These are phyloP conservation scores for Sutorius australiensis DNA, from an alignment of 768 basidiomycete genomes.

Conservation along the genomic window DNA sequence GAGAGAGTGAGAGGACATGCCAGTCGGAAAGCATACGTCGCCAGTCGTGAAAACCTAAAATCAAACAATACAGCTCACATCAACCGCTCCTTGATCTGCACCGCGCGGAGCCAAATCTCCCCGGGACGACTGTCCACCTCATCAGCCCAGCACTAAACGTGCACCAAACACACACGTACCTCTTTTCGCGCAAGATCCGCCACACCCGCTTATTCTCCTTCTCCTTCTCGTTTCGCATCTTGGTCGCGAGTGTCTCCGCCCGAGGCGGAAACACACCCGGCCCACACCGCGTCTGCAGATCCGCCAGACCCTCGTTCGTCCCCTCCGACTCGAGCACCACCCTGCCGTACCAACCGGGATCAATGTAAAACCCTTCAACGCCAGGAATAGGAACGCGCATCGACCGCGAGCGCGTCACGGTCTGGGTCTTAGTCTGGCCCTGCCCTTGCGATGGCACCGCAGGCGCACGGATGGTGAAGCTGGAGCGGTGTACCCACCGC, in stretches of 20 bases:
- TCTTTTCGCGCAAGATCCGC: constrained; percentile 73
- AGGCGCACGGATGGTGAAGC: constrained; percentile 61
- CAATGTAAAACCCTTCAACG: constrained; percentile 53
- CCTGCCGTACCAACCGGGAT: constrained; percentile 79
- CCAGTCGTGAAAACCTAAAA: no score
- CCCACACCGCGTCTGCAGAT: constrained; percentile 72
- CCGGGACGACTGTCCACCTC: constrained; percentile 18
- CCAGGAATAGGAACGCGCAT: constrained; percentile 50
- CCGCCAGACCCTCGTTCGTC: constrained; percentile 78
- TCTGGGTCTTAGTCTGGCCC: constrained; percentile 1
- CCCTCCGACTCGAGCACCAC: constrained; percentile 84
- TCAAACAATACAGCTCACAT: constrained; percentile 30
- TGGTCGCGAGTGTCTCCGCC: constrained; percentile 35
- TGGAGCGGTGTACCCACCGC: constrained; percentile 80
- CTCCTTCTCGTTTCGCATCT: constrained; percentile 36
- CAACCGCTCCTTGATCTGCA: constrained; percentile 62
- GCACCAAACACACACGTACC: constrained; percentile 40
- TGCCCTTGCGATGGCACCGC: constrained; percentile 31
- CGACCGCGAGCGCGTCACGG: constrained; percentile 23
- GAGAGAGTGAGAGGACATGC: no score
- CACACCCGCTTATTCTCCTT: constrained; percentile 55
- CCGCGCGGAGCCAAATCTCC: constrained; percentile 40
- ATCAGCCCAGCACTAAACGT: constrained; percentile 1
- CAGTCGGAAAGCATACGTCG: no score
- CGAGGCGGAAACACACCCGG: constrained; percentile 63